Conservation (phyloP, 352 stramenopile species). For the Aphanomyces astaci region DNA sequence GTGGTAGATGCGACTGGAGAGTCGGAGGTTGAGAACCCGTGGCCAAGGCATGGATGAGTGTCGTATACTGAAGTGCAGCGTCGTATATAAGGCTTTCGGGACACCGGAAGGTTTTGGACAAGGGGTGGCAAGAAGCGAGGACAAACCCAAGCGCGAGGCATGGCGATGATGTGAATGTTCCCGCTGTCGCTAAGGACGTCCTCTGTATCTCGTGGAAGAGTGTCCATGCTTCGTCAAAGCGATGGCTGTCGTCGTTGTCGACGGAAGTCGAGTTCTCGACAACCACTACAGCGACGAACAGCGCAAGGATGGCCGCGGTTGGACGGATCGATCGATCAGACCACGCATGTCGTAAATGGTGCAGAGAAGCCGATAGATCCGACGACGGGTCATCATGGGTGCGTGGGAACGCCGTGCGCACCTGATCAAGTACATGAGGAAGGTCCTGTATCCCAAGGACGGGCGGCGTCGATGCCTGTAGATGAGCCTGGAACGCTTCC, state of each 20-base stretch:
- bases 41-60: not conserved
- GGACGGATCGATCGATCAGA: not conserved
- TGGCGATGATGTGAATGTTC: not conserved
- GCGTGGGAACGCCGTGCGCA: not conserved
- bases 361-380: not conserved
- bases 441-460: not conserved
- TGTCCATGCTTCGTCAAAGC: not conserved
- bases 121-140: not conserved
- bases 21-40: not conserved
- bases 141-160: not conserved
- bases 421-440: not conserved
- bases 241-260: not conserved
- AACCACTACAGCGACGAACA: not conserved
- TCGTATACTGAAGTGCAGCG: not conserved
- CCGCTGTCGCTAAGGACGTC: not conserved
- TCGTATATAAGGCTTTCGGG: not conserved
- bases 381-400: not conserved
- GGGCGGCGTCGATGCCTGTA: not conserved
- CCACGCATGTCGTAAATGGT: not conserved
- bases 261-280: not conserved
- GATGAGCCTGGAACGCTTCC: not conserved
- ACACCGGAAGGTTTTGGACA: not conserved
- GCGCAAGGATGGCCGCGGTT: not conserved
- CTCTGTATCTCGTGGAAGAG: not conserved
- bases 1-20: not conserved